phyloP scores from a whole-genome alignment of 2,329 filamentous ascomycete species.

The Diaporthe sp. region DNA sequence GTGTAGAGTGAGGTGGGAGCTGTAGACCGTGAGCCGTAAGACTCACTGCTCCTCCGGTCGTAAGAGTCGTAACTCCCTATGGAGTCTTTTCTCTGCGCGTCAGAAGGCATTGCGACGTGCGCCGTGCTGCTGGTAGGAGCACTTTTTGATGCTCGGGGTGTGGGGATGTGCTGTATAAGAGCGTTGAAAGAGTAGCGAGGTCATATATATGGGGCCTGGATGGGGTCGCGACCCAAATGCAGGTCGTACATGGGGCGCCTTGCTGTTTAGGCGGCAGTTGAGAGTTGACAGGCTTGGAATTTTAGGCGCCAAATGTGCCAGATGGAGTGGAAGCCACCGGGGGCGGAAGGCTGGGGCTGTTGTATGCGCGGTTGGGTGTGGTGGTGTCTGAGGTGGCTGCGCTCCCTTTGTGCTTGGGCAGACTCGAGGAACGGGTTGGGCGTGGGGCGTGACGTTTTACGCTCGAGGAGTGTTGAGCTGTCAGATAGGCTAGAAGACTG shows the following conservation, averaged over 20 bases:
- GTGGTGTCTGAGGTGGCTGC: conserved; percentile 31
- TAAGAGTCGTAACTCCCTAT: conserved; percentile 27
- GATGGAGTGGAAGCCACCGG: conserved; percentile 1
- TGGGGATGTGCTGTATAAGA: background rate
- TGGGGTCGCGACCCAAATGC: conserved; percentile 22
- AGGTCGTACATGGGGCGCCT: conserved; percentile 31
- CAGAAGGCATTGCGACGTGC: conserved; percentile 37
- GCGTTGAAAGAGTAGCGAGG: background rate
- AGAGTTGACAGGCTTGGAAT: conserved; percentile 4
- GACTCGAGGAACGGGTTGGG: conserved; percentile 14
- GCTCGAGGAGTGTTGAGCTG: conserved; percentile 16
- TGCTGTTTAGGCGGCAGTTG: conserved; percentile 28
- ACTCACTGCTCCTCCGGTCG: conserved; percentile 39
- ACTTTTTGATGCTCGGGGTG: background rate
- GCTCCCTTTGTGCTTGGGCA: conserved; percentile 28
- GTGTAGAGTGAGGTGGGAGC: conserved; percentile 37
- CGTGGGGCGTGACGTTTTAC: conserved; percentile 14
- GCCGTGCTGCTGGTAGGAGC: background rate
- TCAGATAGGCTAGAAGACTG: background rate
- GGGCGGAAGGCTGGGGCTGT: conserved; percentile 35
- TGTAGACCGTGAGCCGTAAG: conserved; percentile 38
- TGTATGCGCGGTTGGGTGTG: conserved; percentile 32
- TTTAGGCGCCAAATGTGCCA: conserved; percentile 33
- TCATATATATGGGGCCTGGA: conserved; percentile 25
- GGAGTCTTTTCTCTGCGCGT: conserved; percentile 27